These are phyloP conservation scores for Protoeuglena noctilucae DNA, from an alignment of 139 green algal genomes.

Conservation along the genomic window DNA sequence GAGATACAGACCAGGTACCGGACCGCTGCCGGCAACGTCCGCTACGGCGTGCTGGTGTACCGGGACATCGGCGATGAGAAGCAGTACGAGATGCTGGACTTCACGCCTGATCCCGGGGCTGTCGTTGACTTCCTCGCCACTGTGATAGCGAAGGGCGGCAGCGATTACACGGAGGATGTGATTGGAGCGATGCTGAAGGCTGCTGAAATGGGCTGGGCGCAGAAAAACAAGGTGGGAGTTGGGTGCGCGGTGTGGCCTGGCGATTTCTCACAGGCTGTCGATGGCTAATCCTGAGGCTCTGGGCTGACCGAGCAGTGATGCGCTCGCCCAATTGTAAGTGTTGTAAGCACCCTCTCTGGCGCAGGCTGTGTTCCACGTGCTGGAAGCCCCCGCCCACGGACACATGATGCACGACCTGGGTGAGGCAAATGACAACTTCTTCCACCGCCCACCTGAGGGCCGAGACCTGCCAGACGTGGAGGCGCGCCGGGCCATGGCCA, in stretches of 20 bases:
- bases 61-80: no score
- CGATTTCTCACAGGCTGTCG: no score
- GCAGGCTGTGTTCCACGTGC: neutral
- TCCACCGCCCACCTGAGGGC: neutral
- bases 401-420: neutral
- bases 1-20: neutral
- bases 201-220: no score
- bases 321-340: no score
- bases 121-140: neutral
- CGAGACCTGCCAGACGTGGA: neutral
- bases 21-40: neutral
- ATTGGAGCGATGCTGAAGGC: neutral
- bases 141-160: neutral
- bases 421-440: neutral
- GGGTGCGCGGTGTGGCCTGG: no score
- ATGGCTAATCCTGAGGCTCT: no score
- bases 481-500: neutral
- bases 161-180: neutral
- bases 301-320: no score
- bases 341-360: no score
- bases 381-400: neutral
- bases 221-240: no score
- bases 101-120: neutral
- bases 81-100: neutral
- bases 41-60: neutral